phyloP scores from a whole-genome alignment of 2,329 filamentous ascomycete genomes.

The Neurospora sp. region DNA sequence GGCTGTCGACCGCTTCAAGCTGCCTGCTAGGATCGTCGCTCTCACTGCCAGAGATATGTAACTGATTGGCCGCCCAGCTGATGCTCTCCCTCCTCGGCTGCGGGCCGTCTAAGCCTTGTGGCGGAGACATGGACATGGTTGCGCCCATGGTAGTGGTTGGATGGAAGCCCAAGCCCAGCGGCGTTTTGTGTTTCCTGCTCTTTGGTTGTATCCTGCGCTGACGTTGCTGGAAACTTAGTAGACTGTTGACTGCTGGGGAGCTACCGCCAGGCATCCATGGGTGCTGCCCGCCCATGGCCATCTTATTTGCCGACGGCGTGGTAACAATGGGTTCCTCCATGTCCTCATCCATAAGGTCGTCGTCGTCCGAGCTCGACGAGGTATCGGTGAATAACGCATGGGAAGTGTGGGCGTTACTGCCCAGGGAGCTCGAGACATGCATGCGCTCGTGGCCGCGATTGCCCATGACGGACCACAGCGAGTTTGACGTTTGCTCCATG shows the following conservation, averaged over 20 bases:
- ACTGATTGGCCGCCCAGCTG: constrained; percentile 79
- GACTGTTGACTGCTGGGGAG: constrained; percentile 63
- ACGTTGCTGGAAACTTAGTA: constrained; percentile 76
- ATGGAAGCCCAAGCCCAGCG: constrained; percentile 42
- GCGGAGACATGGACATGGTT: constrained; percentile 60
- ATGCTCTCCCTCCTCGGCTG: constrained; percentile 74
- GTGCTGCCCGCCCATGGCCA: constrained; percentile 42
- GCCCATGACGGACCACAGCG: constrained; percentile 62
- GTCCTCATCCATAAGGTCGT: constrained; percentile 62
- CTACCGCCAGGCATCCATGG: constrained; percentile 52
- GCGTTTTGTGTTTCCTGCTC: constrained; percentile 34
- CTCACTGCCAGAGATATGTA: constrained; percentile 75
- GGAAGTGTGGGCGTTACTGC: constrained; percentile 53
- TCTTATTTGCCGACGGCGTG: constrained; percentile 68
- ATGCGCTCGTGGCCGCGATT: constrained; percentile 51
- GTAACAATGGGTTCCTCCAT: constrained; percentile 73
- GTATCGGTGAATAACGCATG: constrained; percentile 58
- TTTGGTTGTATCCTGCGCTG: constrained; percentile 60
- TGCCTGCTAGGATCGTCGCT: constrained; percentile 56
- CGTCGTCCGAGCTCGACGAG: constrained; percentile 63
- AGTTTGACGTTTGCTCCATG: constrained; percentile 55
- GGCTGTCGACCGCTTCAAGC: constrained; percentile 34
- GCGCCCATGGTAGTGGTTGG: constrained; percentile 26
- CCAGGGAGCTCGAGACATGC: constrained; percentile 69
- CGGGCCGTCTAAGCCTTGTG: constrained; percentile 28